phyloP scores from a whole-genome alignment of 116 monocot species.

The Cymodocea nodosa region DNA sequence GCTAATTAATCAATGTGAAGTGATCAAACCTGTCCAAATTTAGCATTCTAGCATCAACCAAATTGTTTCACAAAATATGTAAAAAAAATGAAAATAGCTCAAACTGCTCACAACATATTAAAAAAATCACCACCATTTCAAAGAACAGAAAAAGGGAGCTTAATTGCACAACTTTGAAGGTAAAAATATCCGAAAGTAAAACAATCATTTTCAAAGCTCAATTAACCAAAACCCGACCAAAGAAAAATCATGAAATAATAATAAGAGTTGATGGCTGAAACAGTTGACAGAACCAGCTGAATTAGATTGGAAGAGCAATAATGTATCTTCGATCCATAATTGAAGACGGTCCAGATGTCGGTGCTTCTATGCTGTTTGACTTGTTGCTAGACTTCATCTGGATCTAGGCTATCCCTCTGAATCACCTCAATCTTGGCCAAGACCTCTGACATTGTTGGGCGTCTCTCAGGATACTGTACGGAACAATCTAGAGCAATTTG shows the following conservation, averaged over 20 bases:
- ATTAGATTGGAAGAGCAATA: neutral
- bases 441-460: conserved; percentile 40
- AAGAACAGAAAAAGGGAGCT: neutral
- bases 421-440: conserved; percentile 31
- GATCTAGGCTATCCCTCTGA: neutral
- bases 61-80: neutral
- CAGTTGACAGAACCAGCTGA: neutral
- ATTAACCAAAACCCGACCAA: neutral
- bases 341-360: neutral
- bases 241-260: neutral
- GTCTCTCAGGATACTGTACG: conserved; percentile 27
- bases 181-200: too few species aligned
- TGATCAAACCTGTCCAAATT: neutral
- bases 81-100: neutral
- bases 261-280: neutral
- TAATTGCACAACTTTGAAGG: neutral
- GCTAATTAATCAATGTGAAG: neutral
- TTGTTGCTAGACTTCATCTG: neutral
- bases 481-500: conserved; percentile 42
- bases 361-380: neutral
- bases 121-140: neutral
- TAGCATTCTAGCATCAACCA: neutral
- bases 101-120: neutral
- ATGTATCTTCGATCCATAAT: neutral
- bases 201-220: too few species aligned